These are phyloP conservation scores for Ascochyta clinopodiicola DNA, from an alignment of 2,329 filamentous ascomycete species.

Conservation along the genomic window DNA sequence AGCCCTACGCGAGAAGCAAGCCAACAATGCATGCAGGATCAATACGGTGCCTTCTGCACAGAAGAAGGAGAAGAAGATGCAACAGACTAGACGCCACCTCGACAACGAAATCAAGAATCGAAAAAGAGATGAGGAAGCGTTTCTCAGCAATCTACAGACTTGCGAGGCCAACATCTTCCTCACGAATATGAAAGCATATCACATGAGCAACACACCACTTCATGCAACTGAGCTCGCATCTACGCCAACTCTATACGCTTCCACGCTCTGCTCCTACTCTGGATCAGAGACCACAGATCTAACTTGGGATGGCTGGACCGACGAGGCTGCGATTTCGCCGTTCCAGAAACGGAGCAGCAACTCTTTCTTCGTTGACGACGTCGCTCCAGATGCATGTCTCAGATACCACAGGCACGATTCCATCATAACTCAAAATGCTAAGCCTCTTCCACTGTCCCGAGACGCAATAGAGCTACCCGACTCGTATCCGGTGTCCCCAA, in stretches of 20 bases:
- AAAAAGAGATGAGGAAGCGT: constrained; percentile 39
- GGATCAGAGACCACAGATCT: constrained; percentile 30
- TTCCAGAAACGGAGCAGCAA: constrained; percentile 27
- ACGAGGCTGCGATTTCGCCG: constrained; percentile 30
- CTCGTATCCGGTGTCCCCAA: constrained; percentile 19
- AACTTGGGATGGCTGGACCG: constrained; percentile 43
- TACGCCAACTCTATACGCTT: constrained; percentile 18
- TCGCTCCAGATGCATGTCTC: constrained; percentile 29
- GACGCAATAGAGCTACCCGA: background rate
- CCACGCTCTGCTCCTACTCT: constrained; percentile 23
- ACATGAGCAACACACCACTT: constrained; percentile 15
- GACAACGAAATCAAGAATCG: constrained; percentile 41
- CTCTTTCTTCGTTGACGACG: constrained; percentile 20
- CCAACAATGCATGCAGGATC: constrained; percentile 31
- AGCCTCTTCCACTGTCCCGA: constrained; percentile 8
- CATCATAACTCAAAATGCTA: background rate
- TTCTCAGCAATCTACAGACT: constrained; percentile 40
- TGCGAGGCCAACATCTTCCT: constrained; percentile 42
- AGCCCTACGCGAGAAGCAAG: constrained; percentile 41
- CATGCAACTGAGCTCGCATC: constrained; percentile 21
- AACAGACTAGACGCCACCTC: constrained; percentile 36
- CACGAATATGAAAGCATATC: constrained; percentile 26
- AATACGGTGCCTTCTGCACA: constrained; percentile 12
- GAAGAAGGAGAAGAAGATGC: constrained; percentile 41
- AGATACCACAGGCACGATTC: background rate